phyloP scores from a whole-genome alignment of 192 early-diverging fungal species.

The Funneliformis geosporum region DNA sequence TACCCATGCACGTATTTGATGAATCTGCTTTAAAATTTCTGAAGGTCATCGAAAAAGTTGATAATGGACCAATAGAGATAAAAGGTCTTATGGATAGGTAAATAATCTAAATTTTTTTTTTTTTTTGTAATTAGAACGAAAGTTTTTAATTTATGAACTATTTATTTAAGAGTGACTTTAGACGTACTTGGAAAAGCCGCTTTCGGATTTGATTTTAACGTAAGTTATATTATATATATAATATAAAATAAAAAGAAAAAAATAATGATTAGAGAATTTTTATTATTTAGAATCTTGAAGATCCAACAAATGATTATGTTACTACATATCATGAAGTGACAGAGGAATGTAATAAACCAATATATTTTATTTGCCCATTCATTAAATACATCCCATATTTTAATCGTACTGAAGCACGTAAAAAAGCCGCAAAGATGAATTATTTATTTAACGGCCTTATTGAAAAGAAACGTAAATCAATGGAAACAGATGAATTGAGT shows the following conservation, averaged over 20 bases:
- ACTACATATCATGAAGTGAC: background rate
- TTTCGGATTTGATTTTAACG: background rate
- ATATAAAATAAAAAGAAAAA: too few relatives aligned
- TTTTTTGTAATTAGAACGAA: too few relatives aligned
- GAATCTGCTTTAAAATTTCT: background rate
- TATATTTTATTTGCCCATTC: background rate
- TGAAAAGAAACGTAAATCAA: background rate
- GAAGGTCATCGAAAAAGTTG: background rate
- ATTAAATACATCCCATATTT: too few relatives aligned
- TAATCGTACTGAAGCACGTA: background rate
- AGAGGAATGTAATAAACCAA: background rate
- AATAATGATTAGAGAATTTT: background rate
- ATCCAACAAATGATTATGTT: background rate
- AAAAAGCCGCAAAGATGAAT: background rate
- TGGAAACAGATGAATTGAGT: too few relatives aligned
- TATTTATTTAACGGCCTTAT: background rate
- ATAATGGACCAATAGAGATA: background rate
- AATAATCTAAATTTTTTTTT: background rate
- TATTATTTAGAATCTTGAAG: background rate
- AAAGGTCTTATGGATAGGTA: background rate
- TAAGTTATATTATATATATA: background rate
- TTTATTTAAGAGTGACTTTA: background rate
- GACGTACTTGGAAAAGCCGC: background rate
- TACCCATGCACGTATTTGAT: background rate
- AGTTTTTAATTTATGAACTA: too few relatives aligned